These are phyloP conservation scores for Aspergillus sp. DNA, from an alignment of 2,329 filamentous ascomycete species.

Conservation along the genomic window DNA sequence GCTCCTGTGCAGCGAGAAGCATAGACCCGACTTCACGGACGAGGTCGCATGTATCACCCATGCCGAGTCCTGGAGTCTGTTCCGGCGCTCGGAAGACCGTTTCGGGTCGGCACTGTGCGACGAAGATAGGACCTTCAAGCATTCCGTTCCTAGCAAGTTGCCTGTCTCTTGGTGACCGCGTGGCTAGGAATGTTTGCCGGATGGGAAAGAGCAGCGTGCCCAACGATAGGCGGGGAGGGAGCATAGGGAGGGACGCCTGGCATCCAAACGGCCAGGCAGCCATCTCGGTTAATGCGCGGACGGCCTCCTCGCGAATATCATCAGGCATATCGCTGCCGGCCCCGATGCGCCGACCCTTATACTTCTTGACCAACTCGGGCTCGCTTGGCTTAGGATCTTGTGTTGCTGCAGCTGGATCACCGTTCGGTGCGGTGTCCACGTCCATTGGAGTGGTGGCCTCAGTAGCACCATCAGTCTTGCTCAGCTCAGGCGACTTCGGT, in stretches of 20 bases:
- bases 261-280: conserved; percentile 59
- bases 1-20: conserved; percentile 60
- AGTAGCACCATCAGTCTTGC: conserved; percentile 14
- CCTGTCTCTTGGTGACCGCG: conserved; percentile 54
- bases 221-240: conserved; percentile 50
- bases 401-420: background rate
- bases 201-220: conserved; percentile 56
- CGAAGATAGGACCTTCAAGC: conserved; percentile 59
- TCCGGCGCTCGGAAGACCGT: conserved; percentile 49
- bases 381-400: background rate
- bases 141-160: conserved; percentile 53
- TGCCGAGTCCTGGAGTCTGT: conserved; percentile 29
- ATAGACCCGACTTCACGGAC: conserved; percentile 59
- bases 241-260: conserved; percentile 48
- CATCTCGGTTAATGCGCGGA: conserved; percentile 58
- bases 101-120: conserved; percentile 56
- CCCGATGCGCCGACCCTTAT: conserved; percentile 60
- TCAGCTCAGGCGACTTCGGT: conserved; percentile 25
- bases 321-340: conserved; percentile 60
- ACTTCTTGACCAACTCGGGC: conserved; percentile 34
- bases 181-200: conserved; percentile 55
- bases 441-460: conserved; percentile 23
- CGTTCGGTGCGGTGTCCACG: conserved; percentile 17
- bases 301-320: conserved; percentile 55
- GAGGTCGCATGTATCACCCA: conserved; percentile 50